Evolutionary conservation across 805 yeast species (phyloP).

Genomic region (Yamadazyma nakazawae): DNA sequence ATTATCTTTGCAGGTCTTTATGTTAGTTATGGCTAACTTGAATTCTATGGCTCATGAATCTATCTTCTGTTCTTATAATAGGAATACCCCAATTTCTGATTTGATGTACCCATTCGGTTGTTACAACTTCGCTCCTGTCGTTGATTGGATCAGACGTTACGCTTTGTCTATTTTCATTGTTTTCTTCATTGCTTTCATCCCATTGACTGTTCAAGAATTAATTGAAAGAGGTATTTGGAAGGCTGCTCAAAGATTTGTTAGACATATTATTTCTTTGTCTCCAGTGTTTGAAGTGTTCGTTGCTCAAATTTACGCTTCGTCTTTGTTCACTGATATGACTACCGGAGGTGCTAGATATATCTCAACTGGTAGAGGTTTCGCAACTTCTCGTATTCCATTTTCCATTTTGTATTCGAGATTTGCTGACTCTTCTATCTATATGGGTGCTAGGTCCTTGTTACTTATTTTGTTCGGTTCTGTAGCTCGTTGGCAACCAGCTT

Average conservation of each 20-base stretch:
- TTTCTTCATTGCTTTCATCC: conserved; percentile 70
- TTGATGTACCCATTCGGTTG: conserved; percentile 67
- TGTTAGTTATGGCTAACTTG: conserved; percentile 60
- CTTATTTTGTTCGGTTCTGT: conserved; percentile 71
- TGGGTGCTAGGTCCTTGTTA: conserved; percentile 77
- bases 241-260: conserved; percentile 58
- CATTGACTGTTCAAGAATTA: conserved; percentile 72
- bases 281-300: conserved; percentile 80
- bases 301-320: conserved; percentile 70
- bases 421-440: conserved; percentile 75
- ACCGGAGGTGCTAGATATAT: conserved; percentile 82
- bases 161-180: conserved; percentile 72
- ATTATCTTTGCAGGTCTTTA: conserved; percentile 52
- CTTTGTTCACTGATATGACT: conserved; percentile 63
- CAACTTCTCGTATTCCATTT: conserved; percentile 69
- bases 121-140: conserved; percentile 63
- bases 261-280: conserved; percentile 68
- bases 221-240: conserved; percentile 74
- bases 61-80: conserved; percentile 58
- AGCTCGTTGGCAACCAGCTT: conserved; percentile 87
- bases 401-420: conserved; percentile 64
- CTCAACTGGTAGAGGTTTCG: conserved; percentile 81
- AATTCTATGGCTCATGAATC: conserved; percentile 63
- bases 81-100: conserved; percentile 57
- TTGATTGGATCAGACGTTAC: conserved; percentile 72